Percentiles rank a stretch among this genome's conserved stretches.
These are phyloP conservation scores for Didymella keratinophila DNA, from an alignment of 2,329 filamentous ascomycete genomes.

Conservation along the genomic window DNA sequence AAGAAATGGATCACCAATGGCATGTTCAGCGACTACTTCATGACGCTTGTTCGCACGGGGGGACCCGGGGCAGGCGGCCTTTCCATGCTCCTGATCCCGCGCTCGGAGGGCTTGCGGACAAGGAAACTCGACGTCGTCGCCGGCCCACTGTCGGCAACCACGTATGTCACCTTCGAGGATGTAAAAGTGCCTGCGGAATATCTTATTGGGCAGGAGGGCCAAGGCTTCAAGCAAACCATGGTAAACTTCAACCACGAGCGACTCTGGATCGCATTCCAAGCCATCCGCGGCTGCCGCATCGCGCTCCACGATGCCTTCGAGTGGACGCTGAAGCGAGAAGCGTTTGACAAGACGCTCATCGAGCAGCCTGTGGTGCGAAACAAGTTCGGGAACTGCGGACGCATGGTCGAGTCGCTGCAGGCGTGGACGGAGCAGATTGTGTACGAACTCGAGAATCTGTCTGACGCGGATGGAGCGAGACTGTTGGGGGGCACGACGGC, in stretches of 20 bases:
- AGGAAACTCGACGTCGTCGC: constrained; percentile 35
- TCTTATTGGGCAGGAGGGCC: constrained; percentile 40
- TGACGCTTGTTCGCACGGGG: constrained; percentile 45
- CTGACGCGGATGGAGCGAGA: constrained; percentile 29
- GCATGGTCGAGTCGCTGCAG: constrained; percentile 39
- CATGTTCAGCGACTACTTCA: constrained; percentile 48
- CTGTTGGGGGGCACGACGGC: constrained; percentile 37
- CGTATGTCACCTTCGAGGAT: constrained; percentile 45
- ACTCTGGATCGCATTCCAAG: constrained; percentile 44
- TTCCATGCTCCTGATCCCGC: constrained; percentile 44
- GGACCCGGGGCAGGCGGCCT: constrained; percentile 40
- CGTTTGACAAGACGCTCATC: constrained; percentile 44
- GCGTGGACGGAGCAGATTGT: constrained; percentile 44
- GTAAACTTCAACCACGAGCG: constrained; percentile 49
- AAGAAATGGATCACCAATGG: constrained; percentile 52
- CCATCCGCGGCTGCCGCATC: constrained; percentile 37
- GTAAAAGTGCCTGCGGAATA: constrained; percentile 42
- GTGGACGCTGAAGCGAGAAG: constrained; percentile 43
- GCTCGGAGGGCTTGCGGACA: constrained; percentile 33
- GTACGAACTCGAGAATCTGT: constrained; percentile 35
- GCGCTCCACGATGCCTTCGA: constrained; percentile 41
- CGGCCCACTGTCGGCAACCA: constrained; percentile 35
- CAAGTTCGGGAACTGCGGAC: constrained; percentile 43
- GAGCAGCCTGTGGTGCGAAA: constrained; percentile 45
- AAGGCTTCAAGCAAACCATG: constrained; percentile 45